phyloP scores from a whole-genome alignment of 441 rosid genomes.

The Populus hybrid region DNA sequence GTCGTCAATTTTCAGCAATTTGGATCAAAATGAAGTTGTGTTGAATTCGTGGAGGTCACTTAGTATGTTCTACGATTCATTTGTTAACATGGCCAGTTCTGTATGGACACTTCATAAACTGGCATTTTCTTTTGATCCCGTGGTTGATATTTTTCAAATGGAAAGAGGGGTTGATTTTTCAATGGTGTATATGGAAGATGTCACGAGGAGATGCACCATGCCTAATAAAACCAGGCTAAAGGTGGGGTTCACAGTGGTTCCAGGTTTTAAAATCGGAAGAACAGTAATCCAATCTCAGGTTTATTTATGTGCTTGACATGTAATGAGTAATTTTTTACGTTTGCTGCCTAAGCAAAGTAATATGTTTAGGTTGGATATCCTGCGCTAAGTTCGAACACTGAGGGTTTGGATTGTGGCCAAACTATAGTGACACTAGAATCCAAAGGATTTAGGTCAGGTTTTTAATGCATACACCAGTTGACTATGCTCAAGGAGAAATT shows the following conservation, averaged over 20 bases:
- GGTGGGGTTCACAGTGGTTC: constrained; percentile 71
- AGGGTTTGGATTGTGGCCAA: constrained; percentile 12
- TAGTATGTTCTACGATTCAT: constrained; percentile 46
- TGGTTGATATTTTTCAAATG: constrained; percentile 64
- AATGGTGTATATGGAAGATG: constrained; percentile 73
- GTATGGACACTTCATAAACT: constrained; percentile 84
- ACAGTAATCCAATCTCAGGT: constrained; percentile 64
- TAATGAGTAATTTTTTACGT: constrained; percentile 29
- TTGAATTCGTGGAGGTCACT: constrained; percentile 55
- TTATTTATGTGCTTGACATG: constrained; percentile 48
- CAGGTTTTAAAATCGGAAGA: constrained; percentile 75
- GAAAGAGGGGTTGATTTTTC: constrained; percentile 61
- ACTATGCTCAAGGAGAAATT: constrained; percentile 10
- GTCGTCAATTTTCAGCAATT: constrained; percentile 57
- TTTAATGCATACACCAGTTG: constrained; percentile 9
- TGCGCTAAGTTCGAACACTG: neutral
- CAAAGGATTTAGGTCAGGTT: constrained; percentile 17
- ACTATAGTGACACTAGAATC: constrained; percentile 17
- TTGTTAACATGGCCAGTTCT: constrained; percentile 73
- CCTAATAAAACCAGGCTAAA: constrained; percentile 35
- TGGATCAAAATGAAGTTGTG: constrained; percentile 48
- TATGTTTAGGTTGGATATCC: constrained; percentile 15
- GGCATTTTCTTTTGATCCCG: constrained; percentile 67
- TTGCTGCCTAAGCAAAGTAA: constrained; percentile 6
- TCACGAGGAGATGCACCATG: constrained; percentile 44